Percentiles rank a stretch among this genome's conserved stretches.
Evolutionary conservation across 345 rosid genomes (phyloP).

Genomic region (Melaleuca quinquenervia): DNA sequence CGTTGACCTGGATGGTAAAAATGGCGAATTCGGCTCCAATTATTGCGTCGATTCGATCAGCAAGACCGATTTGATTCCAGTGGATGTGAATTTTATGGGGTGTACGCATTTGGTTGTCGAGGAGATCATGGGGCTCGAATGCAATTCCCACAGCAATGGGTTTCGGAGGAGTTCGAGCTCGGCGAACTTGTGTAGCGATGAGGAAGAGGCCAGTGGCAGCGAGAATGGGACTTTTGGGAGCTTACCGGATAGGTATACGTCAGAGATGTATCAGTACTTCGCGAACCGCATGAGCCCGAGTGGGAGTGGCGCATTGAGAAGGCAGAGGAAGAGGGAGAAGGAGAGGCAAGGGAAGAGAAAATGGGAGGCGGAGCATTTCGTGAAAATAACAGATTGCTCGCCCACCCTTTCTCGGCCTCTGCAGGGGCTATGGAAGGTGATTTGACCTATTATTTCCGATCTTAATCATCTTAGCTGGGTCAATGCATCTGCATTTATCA

Average conservation of each 20-base stretch:
- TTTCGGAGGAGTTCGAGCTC: constrained; percentile 29
- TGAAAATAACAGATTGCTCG: constrained; percentile 57
- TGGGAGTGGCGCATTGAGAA: constrained; percentile 44
- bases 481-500: background rate
- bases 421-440: constrained; percentile 94
- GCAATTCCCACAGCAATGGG: constrained; percentile 1
- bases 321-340: constrained; percentile 73
- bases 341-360: constrained; percentile 54
- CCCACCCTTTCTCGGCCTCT: constrained; percentile 58
- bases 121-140: constrained; percentile 26
- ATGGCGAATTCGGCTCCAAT: constrained; percentile 8
- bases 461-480: background rate
- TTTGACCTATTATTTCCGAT: background rate
- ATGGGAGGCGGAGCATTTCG: constrained; percentile 82
- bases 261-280: constrained; percentile 64
- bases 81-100: constrained; percentile 66
- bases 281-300: constrained; percentile 71
- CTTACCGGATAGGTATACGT: constrained; percentile 39
- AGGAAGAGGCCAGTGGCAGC: constrained; percentile 23
- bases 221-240: constrained; percentile 22
- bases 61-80: constrained; percentile 38
- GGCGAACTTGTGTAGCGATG: constrained; percentile 20
- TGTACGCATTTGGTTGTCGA: constrained; percentile 54
- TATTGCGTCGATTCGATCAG: constrained; percentile 9
- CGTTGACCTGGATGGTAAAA: constrained; percentile 40